These are phyloP conservation scores for Marchantia polymorpha DNA, from an alignment of 225 moss, liverwort and hornwort species.

Conservation along the genomic window DNA sequence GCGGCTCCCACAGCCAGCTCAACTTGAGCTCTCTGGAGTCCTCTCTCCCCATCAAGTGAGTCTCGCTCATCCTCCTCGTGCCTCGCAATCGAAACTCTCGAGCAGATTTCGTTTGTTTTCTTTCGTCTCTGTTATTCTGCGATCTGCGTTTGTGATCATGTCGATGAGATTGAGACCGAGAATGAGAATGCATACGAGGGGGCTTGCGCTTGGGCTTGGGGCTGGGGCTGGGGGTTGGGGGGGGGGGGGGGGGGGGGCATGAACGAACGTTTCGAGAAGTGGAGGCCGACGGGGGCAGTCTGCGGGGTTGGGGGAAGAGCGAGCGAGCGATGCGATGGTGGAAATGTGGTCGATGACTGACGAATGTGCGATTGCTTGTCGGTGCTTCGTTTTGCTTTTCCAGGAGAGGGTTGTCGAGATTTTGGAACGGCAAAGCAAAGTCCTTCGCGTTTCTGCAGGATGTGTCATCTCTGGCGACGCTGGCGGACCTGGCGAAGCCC, in stretches of 20 bases:
- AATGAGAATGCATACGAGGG: too few relatives aligned
- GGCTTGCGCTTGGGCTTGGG: too few relatives aligned
- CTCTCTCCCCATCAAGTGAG: slow-evolving; percentile 88
- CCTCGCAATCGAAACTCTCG: background rate
- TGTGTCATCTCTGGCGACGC: slow-evolving; percentile 39
- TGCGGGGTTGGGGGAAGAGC: too few relatives aligned
- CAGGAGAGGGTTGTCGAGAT: slow-evolving; percentile 84
- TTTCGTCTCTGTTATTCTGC: background rate
- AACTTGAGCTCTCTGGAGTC: slow-evolving; percentile 56
- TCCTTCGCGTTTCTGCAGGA: slow-evolving; percentile 75
- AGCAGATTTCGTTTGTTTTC: background rate
- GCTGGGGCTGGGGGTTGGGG: background rate
- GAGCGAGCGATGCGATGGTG: too few relatives aligned
- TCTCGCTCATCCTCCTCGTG: background rate
- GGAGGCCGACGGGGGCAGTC: too few relatives aligned
- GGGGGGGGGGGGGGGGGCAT: background rate
- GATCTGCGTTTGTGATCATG: too few relatives aligned
- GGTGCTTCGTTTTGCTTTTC: background rate
- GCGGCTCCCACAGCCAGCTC: slow-evolving; percentile 41
- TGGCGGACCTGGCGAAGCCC: slow-evolving; percentile 76
- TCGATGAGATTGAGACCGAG: too few relatives aligned
- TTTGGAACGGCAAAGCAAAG: slow-evolving; percentile 75
- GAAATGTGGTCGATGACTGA: too few relatives aligned
- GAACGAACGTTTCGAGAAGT: too few relatives aligned
- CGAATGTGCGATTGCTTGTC: background rate